Base-by-base conservation (phyloP, 1,284 basidiomycete genomes). In the Naganishia albida region DNA sequence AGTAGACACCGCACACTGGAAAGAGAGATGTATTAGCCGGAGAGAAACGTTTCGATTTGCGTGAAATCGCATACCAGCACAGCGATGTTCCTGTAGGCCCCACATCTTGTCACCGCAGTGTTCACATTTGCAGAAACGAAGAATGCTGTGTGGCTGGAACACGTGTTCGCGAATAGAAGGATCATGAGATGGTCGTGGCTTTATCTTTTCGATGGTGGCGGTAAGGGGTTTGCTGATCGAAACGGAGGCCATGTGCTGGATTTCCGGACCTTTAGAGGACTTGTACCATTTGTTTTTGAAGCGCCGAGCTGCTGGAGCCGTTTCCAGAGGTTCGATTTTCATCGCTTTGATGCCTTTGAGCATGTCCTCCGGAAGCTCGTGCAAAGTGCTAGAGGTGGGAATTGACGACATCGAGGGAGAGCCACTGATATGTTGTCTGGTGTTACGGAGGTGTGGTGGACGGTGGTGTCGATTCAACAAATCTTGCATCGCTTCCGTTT, bases 91-190 rank as follows among this genome's bases (percentile, higher is more conserved):
- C 62, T 93, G 91, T 43, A 94, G 87, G 6, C 95, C 95, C 93
- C 94, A 99, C 88, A 99, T 88, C 82, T 97, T 99, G 75, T 98
- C 96, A 44, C 88, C 88, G 76, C 95, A 99, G 65, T 95, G 88
- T 74, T 98, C 93, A 76, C 95, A 99, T 51, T 91, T 84, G 18
- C 91, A 88, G 64, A 96, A 90, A 39, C 93, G 85, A 67, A 99
- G 82, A 25, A 93, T 86, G 73, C 88, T 95, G 73, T 92, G 83
- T 68, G 90, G 91, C 76, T 93, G 90, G 83, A 98, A 98, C 67
- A 85, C 85, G 77, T 99, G 95, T 68, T 89, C 87, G 48, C 74
- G 71, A 16, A 74, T 49, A 0, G 74, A 75, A 80, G 69, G 59
- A 78, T 80, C 78, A n/a, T 77, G 76, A 13, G 71, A 70, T 0